Percentiles rank a stretch among this genome's conserved stretches.
Conservation (phyloP, 2,329 filamentous ascomycete species). For the Xylaria sp. region DNA sequence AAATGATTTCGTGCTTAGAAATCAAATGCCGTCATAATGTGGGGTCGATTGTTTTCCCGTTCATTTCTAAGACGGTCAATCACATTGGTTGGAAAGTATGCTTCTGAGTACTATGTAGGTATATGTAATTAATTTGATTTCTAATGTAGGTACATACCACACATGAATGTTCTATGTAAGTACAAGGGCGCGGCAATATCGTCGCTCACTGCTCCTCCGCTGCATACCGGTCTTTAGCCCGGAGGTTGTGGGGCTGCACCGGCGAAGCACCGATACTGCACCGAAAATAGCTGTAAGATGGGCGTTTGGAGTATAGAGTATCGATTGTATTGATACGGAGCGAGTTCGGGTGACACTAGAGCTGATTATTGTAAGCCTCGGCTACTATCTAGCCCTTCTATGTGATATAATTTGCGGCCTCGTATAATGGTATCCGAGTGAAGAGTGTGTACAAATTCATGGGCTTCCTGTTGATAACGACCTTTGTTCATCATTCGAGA, state of each 20-base stretch:
- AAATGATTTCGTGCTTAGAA: slow-evolving; percentile 35
- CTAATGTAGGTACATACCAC: background rate
- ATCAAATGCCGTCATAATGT: slow-evolving; percentile 32
- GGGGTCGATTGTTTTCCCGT: slow-evolving; percentile 13
- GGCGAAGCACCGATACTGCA: background rate
- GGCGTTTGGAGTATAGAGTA: too few species aligned
- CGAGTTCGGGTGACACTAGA: background rate
- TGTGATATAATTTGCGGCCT: background rate
- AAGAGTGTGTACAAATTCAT: background rate
- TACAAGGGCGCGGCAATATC: background rate
- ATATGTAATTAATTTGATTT: background rate
- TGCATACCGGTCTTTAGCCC: background rate
- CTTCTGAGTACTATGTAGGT: background rate
- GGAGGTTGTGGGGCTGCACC: slow-evolving; percentile 2
- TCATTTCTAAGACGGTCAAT: slow-evolving; percentile 8
- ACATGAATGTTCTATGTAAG: too few species aligned
- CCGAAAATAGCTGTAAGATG: background rate
- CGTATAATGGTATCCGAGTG: background rate
- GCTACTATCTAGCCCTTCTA: background rate
- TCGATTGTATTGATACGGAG: background rate
- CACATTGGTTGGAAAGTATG: slow-evolving; percentile 4
- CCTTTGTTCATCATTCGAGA: background rate
- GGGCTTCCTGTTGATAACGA: background rate
- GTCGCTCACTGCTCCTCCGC: background rate
- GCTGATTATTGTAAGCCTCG: too few species aligned